phyloP scores from a whole-genome alignment of 345 rosid genomes.

The Heritiera fomes region DNA sequence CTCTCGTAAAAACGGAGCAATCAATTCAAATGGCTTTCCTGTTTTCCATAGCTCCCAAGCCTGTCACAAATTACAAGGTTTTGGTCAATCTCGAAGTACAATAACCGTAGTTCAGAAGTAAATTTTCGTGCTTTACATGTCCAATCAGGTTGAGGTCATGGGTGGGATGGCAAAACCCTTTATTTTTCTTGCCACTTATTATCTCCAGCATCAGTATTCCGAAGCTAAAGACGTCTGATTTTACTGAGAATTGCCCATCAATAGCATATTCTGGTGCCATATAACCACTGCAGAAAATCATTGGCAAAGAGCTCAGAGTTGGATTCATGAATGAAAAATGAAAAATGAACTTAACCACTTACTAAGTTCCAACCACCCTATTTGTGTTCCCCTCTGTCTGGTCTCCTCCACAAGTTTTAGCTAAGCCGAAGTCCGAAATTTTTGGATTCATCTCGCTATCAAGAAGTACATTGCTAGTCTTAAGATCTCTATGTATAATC shows the following conservation, averaged over 20 bases:
- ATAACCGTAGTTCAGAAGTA: background rate
- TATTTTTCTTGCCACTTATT: slow-evolving; percentile 43
- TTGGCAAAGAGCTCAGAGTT: background rate
- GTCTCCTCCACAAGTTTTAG: slow-evolving; percentile 6
- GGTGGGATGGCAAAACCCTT: slow-evolving; percentile 34
- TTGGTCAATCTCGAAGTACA: background rate
- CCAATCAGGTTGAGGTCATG: background rate
- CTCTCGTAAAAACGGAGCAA: background rate
- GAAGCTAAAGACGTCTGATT: slow-evolving; percentile 49
- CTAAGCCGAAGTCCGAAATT: slow-evolving; percentile 14
- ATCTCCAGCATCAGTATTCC: slow-evolving; percentile 49
- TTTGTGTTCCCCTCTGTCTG: background rate
- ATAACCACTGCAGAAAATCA: slow-evolving; percentile 38
- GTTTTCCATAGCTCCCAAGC: background rate
- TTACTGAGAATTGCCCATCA: slow-evolving; percentile 48
- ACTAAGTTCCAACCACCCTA: slow-evolving; percentile 12
- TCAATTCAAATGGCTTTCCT: background rate
- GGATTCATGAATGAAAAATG: background rate
- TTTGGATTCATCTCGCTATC: slow-evolving; percentile 1
- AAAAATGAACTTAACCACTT: background rate
- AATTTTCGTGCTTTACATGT: background rate
- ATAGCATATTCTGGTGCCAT: slow-evolving; percentile 58
- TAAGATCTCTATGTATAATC: slow-evolving; percentile 4
- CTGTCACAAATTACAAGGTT: background rate
- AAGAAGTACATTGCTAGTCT: slow-evolving; percentile 2